Percentiles rank a stretch among this genome's conserved stretches.
Evolutionary conservation across 192 early-diverging fungal species (phyloP).

Genomic region (Linnemannia zychae): DNA sequence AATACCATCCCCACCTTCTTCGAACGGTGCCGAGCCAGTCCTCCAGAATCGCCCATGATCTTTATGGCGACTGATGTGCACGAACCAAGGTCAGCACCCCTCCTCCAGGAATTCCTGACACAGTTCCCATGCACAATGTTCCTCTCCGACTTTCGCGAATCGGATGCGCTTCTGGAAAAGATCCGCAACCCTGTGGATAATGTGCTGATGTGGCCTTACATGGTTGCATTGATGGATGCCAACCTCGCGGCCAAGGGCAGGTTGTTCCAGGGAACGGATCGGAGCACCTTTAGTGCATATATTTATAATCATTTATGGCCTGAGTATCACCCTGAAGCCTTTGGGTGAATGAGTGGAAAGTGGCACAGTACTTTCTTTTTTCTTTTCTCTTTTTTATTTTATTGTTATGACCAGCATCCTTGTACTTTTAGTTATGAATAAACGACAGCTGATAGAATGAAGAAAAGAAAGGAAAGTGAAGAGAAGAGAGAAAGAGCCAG

Average conservation of each 20-base stretch:
- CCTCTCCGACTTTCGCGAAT: slow-evolving; percentile 44
- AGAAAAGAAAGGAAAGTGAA: not conserved
- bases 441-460: not conserved
- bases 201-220: slow-evolving; percentile 34
- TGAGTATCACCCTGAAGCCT: slow-evolving; percentile 27
- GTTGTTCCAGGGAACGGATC: slow-evolving; percentile 39
- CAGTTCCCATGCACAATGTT: slow-evolving; percentile 60
- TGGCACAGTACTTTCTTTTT: not conserved
- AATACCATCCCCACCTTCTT: slow-evolving; percentile 21
- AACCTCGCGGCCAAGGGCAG: slow-evolving; percentile 44
- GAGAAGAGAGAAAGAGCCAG: not conserved
- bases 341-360: not conserved
- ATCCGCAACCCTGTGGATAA: slow-evolving; percentile 41
- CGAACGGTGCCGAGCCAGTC: slow-evolving; percentile 18
- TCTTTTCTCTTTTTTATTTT: not conserved
- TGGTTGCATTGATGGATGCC: slow-evolving; percentile 50
- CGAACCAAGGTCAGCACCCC: slow-evolving; percentile 38
- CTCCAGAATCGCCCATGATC: slow-evolving; percentile 50
- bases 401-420: not conserved
- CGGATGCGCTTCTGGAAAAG: slow-evolving; percentile 22
- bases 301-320: slow-evolving; percentile 47
- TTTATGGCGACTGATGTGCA: slow-evolving; percentile 65
- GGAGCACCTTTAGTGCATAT: slow-evolving; percentile 50
- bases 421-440: not conserved
- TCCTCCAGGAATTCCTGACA: slow-evolving; percentile 31